These are phyloP conservation scores for Glarea lozoyensis DNA, from an alignment of 495 filamentous ascomycete species.

Conservation along the genomic window DNA sequence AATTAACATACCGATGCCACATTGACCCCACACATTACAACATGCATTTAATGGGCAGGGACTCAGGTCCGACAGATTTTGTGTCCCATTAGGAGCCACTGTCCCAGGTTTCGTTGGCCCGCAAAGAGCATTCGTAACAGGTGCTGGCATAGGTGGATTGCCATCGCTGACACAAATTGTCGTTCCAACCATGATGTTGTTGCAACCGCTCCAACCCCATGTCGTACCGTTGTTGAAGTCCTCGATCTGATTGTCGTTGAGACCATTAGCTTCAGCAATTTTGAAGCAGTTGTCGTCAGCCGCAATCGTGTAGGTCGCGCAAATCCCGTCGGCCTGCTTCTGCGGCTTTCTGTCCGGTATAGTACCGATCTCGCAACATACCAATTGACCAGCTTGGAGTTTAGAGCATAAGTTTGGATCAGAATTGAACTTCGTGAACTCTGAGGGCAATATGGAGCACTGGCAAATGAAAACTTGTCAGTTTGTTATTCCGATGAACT, in stretches of 20 bases:
- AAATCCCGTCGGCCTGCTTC: slow-evolving; percentile 34
- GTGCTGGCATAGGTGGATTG: slow-evolving; percentile 34
- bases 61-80: slow-evolving; percentile 14
- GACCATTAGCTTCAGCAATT: slow-evolving; percentile 21
- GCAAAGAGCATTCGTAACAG: slow-evolving; percentile 30
- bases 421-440: slow-evolving; percentile 34
- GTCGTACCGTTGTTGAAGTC: slow-evolving; percentile 34
- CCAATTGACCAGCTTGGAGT: slow-evolving; percentile 26
- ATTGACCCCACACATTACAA: slow-evolving; percentile 34
- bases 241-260: slow-evolving; percentile 28
- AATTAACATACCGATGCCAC: too few relatives aligned
- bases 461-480: too few relatives aligned
- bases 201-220: slow-evolving; percentile 45
- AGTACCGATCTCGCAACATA: slow-evolving; percentile 38
- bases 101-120: slow-evolving; percentile 35
- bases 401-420: slow-evolving; percentile 26
- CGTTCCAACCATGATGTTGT: slow-evolving; percentile 15
- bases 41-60: slow-evolving; percentile 25
- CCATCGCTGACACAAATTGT: slow-evolving; percentile 44
- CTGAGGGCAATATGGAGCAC: slow-evolving; percentile 30
- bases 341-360: slow-evolving; percentile 29
- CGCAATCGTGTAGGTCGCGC: slow-evolving; percentile 26
- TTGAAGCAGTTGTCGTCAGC: slow-evolving; percentile 26
- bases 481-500: too few relatives aligned
- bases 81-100: slow-evolving; percentile 3